Percentiles rank a stretch among this genome's conserved stretches.
These are phyloP conservation scores for Aspergillus hancockii DNA, from an alignment of 495 filamentous ascomycete genomes.

Conservation along the genomic window DNA sequence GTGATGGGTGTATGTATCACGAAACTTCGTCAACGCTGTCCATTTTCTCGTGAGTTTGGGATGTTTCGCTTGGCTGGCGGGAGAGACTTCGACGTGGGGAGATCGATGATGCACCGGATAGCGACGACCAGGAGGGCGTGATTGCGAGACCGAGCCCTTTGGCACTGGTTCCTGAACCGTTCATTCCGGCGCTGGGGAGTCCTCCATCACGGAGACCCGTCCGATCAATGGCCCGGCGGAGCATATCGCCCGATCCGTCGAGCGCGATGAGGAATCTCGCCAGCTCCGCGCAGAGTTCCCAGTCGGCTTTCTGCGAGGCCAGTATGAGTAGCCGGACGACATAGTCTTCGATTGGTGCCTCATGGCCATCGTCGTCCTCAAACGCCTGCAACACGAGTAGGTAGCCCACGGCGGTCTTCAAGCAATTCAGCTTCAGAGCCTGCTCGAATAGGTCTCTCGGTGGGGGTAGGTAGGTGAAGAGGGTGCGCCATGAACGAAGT, in stretches of 20 bases:
- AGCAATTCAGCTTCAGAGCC: slow-evolving; percentile 74
- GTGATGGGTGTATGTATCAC: slow-evolving; percentile 18
- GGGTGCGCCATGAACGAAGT: slow-evolving; percentile 87
- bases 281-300: slow-evolving; percentile 95
- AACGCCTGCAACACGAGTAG: slow-evolving; percentile 93
- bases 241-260: slow-evolving; percentile 79
- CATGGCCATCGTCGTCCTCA: slow-evolving; percentile 73
- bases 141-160: slow-evolving; percentile 44
- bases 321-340: slow-evolving; percentile 79
- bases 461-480: slow-evolving; percentile 86
- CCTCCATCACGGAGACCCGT: slow-evolving; percentile 53
- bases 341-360: slow-evolving; percentile 61
- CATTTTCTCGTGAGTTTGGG: slow-evolving; percentile 14
- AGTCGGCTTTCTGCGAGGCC: slow-evolving; percentile 83
- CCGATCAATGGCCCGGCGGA: slow-evolving; percentile 74
- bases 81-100: slow-evolving; percentile 24
- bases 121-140: slow-evolving; percentile 40
- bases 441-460: slow-evolving; percentile 92
- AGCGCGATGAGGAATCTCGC: slow-evolving; percentile 91
- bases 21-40: slow-evolving; percentile 25
- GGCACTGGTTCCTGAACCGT: slow-evolving; percentile 32
- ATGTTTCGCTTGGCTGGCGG: neutral
- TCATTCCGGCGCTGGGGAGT: slow-evolving; percentile 21
- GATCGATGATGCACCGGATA: slow-evolving; percentile 35
- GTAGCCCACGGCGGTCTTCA: slow-evolving; percentile 96